Evolutionary conservation across 1,139 yeast genomes (phyloP).

Genomic region (Zygotorulaspora mrakii): DNA sequence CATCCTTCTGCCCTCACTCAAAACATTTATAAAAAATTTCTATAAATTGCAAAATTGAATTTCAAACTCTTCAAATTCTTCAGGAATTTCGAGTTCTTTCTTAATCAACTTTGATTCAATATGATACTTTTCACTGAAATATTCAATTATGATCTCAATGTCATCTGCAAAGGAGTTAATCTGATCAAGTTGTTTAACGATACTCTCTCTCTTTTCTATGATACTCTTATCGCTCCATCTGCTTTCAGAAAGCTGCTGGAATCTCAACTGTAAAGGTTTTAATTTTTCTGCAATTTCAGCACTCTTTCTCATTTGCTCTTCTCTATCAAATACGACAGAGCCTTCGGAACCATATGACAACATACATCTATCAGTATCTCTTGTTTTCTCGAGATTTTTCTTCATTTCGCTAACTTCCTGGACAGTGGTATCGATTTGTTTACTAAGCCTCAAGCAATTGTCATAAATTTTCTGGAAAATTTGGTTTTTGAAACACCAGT

Average conservation of each 20-base stretch:
- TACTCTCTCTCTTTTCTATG: constrained; percentile 9
- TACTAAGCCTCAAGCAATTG: constrained; percentile 16
- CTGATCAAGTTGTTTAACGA: constrained; percentile 8
- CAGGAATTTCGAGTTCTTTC: constrained; percentile 25
- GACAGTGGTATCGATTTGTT: constrained; percentile 16
- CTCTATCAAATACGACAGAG: constrained; percentile 6
- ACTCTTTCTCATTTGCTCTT: constrained; percentile 11
- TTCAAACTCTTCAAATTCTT: constrained; percentile 25
- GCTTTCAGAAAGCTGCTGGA: constrained; percentile 13
- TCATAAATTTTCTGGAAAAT: constrained; percentile 32
- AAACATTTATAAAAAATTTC: no score
- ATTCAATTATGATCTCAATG: constrained; percentile 28
- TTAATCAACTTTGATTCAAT: constrained; percentile 20
- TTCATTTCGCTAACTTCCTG: constrained; percentile 16
- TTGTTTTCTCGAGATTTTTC: constrained; percentile 15
- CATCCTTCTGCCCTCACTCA: no score
- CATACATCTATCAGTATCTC: constrained; percentile 12
- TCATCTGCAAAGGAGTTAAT: constrained; percentile 28
- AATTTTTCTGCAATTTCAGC: constrained; percentile 13
- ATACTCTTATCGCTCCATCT: constrained; percentile 23
- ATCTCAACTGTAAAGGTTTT: constrained; percentile 10
- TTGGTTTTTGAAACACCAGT: constrained; percentile 51
- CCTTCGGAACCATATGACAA: constrained; percentile 9
- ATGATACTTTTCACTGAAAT: constrained; percentile 21
- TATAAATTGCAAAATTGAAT: constrained; percentile 5